These are phyloP conservation scores for Acer negundo DNA, from an alignment of 345 rosid species.

Conservation along the genomic window DNA sequence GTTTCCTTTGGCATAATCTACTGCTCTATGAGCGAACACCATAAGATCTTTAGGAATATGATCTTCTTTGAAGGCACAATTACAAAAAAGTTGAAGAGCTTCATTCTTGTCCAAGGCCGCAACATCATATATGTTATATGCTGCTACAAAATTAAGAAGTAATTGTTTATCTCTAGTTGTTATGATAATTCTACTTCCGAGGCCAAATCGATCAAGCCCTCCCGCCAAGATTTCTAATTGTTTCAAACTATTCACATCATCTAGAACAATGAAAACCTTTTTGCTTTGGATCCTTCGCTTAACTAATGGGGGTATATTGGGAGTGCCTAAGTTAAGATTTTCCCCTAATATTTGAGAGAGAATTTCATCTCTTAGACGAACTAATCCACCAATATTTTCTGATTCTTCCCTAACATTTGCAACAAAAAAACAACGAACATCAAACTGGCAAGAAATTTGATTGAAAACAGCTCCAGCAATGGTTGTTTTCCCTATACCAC, in stretches of 20 bases:
- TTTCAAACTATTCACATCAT: slow-evolving; percentile 5
- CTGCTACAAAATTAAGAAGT: neutral
- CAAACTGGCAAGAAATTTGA: neutral
- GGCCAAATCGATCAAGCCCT: neutral
- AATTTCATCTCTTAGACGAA: neutral
- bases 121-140: neutral
- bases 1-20: slow-evolving; percentile 8
- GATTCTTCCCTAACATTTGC: slow-evolving; percentile 13
- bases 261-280: slow-evolving; percentile 22
- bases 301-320: neutral
- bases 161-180: neutral
- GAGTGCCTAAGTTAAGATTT: neutral
- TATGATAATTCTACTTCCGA: neutral
- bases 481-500: slow-evolving; percentile 2
- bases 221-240: neutral
- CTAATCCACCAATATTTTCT: slow-evolving; percentile 1
- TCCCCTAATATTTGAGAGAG: neutral
- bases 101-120: neutral
- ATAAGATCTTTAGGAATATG: slow-evolving; percentile 2
- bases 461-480: slow-evolving; percentile 3
- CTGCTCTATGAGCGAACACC: neutral
- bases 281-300: slow-evolving; percentile 1
- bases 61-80: slow-evolving; percentile 5
- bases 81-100: slow-evolving; percentile 20
- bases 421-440: neutral